These are phyloP conservation scores for Neoarthrinium moseri DNA, from an alignment of 2,329 filamentous ascomycete species.

Conservation along the genomic window DNA sequence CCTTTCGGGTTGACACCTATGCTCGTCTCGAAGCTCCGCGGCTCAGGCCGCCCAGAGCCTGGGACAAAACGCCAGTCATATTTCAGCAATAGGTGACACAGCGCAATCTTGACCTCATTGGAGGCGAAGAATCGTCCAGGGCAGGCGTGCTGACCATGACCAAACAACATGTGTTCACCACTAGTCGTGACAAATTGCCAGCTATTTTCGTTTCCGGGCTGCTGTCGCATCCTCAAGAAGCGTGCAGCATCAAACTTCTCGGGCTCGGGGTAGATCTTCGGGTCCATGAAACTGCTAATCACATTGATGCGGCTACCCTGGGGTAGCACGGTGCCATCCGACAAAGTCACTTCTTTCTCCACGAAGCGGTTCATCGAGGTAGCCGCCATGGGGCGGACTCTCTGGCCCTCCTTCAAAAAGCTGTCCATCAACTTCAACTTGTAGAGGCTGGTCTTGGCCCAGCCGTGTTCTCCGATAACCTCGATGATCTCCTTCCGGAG, in stretches of 20 bases:
- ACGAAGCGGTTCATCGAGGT: constrained; percentile 30
- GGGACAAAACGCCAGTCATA: constrained; percentile 31
- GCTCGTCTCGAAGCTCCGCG: constrained; percentile 18
- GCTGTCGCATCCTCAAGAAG: constrained; percentile 25
- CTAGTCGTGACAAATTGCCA: constrained; percentile 36
- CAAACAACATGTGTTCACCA: constrained; percentile 32
- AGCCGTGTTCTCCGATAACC: constrained; percentile 27
- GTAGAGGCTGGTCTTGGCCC: constrained; percentile 30
- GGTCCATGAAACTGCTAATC: constrained; percentile 25
- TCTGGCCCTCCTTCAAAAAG: constrained; percentile 38
- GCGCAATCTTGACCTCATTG: constrained; percentile 33
- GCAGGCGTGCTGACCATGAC: constrained; percentile 39
- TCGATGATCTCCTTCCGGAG: constrained; percentile 43
- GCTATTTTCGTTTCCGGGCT: constrained; percentile 28
- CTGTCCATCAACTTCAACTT: constrained; percentile 38
- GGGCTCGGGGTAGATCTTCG: constrained; percentile 23
- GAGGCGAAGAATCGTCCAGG: constrained; percentile 30
- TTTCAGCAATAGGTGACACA: constrained; percentile 27
- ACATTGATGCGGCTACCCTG: constrained; percentile 26
- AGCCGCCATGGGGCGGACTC: constrained; percentile 24
- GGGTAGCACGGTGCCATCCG: constrained; percentile 26
- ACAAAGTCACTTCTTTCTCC: constrained; percentile 21
- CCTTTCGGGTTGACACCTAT: constrained; percentile 17
- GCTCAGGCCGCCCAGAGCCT: constrained; percentile 17
- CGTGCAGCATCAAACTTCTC: constrained; percentile 27